Evolutionary conservation across 805 yeast species (phyloP), one percentile per base, ranked within the genome.

Genomic region (Saccharomycopsis capsularis): DNA sequence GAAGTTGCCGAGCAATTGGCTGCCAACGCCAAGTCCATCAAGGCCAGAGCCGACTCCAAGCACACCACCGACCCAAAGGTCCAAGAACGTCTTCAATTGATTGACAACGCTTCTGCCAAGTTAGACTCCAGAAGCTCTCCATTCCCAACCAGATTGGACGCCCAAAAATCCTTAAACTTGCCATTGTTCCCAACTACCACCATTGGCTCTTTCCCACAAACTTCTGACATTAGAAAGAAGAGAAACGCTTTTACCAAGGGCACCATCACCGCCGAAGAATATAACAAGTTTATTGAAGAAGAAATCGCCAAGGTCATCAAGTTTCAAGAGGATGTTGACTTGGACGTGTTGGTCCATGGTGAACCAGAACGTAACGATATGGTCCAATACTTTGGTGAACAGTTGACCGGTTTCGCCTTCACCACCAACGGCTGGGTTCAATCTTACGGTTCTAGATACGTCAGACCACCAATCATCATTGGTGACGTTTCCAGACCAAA

Each of bases 331-430:
- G 96, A 93, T 71, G 82, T 91, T 66, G 99, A 95, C 62, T 81
- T 93, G 64, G 99, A 93, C 69, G 98, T 93, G 63, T 78, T 91
- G 63, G 99, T 93, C 60, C 99, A 93, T 75, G 99, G 99, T 79
- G 99, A 93, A 79, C 99, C 99, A 73, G 99, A 93, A 82, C 86
- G 99, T 82, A 93, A 93, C 78, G 99, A 93, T 78, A 93, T 93
- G 99, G 99, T 93, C 66, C 99, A 93, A 80, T 93, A 91, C 84
- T 93, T 93, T 60, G 99, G 99, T 79, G 99, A 93, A 79, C 89
- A 88, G 79, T 79, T 93, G 70, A 85, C 86, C 68, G 99, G 99
- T 74, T 93, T 85, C 70, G 96, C 95, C 62, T 93, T 93, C 82
- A 93, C 99, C 74, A 77, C 85, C 62, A 88, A 88, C 81, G 99